Evolutionary conservation across 805 yeast genomes (phyloP).

Genomic region (Yamadazyma tumulicola): DNA sequence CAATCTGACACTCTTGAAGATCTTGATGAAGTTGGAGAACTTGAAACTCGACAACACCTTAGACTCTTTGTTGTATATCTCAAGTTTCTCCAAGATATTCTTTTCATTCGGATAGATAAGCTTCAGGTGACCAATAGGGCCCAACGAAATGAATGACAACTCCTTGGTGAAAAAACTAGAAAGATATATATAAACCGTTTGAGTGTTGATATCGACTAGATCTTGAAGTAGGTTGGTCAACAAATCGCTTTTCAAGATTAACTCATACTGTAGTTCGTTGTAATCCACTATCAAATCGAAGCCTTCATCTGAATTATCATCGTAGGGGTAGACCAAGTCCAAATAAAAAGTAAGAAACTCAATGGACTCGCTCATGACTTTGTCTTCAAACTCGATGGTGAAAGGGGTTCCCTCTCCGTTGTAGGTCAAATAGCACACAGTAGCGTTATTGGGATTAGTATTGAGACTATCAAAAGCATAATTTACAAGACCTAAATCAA

Average conservation of each 20-base stretch:
- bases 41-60: conserved; percentile 25
- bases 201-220: conserved; percentile 32
- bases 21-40: conserved; percentile 30
- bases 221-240: conserved; percentile 34
- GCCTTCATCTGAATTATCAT: conserved; percentile 15
- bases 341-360: conserved; percentile 38
- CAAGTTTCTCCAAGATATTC: conserved; percentile 59
- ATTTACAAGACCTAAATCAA: conserved; percentile 32
- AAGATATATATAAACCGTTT: conserved; percentile 28
- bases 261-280: conserved; percentile 28
- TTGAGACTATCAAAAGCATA: conserved; percentile 35
- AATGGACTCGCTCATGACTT: conserved; percentile 36
- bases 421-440: conserved; percentile 34
- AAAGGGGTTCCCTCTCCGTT: conserved; percentile 39
- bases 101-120: conserved; percentile 62
- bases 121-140: conserved; percentile 72
- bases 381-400: conserved; percentile 40
- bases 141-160: conserved; percentile 59
- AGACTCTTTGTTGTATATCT: conserved; percentile 25
- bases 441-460: conserved; percentile 17
- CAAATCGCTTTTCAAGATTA: conserved; percentile 38
- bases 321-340: conserved; percentile 26
- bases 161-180: conserved; percentile 31
- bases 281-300: conserved; percentile 23
- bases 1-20: conserved; percentile 33